Conservation (phyloP, 768 basidiomycete genomes). For the Macrolepiota albuminosa region DNA sequence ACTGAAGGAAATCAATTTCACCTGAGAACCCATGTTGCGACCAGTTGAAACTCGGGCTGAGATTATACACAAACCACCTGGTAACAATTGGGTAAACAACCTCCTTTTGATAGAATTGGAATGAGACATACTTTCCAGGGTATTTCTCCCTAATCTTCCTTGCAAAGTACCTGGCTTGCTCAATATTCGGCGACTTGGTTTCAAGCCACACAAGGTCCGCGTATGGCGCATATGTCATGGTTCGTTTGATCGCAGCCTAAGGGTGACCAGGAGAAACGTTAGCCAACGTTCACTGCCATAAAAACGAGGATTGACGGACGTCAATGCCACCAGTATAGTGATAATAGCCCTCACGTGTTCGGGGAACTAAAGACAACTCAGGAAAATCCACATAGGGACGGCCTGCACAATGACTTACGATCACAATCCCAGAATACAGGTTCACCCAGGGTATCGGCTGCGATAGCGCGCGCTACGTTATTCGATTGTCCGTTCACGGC, state of each 20-base stretch:
- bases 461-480: slow-evolving; percentile 63
- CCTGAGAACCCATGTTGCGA: slow-evolving; percentile 73
- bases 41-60: slow-evolving; percentile 96
- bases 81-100: background rate
- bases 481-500: slow-evolving; percentile 66
- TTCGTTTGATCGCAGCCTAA: slow-evolving; percentile 76
- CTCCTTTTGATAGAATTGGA: background rate
- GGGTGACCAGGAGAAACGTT: background rate
- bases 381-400: background rate
- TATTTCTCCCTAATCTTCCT: slow-evolving; percentile 64
- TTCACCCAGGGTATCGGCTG: slow-evolving; percentile 67
- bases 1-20: slow-evolving; percentile 17
- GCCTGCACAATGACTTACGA: slow-evolving; percentile 39
- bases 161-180: slow-evolving; percentile 76
- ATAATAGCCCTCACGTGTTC: slow-evolving; percentile 89
- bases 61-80: slow-evolving; percentile 88
- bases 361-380: slow-evolving; percentile 51
- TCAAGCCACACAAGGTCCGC: slow-evolving; percentile 92
- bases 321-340: slow-evolving; percentile 81
- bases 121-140: slow-evolving; percentile 58
- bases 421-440: slow-evolving; percentile 89
- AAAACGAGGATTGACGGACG: slow-evolving; percentile 24
- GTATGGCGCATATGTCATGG: slow-evolving; percentile 76
- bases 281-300: background rate
- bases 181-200: slow-evolving; percentile 82